Conservation (phyloP, 441 rosid genomes). For the Hypseocharis bilobata region DNA sequence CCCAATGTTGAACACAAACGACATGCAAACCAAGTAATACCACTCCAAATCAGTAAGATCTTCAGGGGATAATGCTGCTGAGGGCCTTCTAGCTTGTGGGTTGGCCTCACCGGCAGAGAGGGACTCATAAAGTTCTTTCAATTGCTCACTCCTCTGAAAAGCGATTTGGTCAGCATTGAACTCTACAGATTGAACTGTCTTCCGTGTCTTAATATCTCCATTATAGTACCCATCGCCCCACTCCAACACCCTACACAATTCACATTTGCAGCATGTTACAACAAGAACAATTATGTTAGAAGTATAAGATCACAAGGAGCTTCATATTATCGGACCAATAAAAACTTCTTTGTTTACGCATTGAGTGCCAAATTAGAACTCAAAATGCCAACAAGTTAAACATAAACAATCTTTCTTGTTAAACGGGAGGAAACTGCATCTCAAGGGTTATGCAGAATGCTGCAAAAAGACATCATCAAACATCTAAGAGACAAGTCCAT, state of each 20-base stretch:
- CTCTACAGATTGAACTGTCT: slow-evolving; percentile 73
- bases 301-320: neutral
- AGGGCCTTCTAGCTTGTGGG: slow-evolving; percentile 57
- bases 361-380: neutral
- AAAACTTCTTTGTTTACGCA: neutral
- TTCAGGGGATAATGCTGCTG: slow-evolving; percentile 82
- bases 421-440: neutral
- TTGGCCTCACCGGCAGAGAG: slow-evolving; percentile 56
- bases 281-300: neutral
- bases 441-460: neutral
- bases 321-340: slow-evolving; percentile 4
- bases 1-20: slow-evolving; percentile 66
- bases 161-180: slow-evolving; percentile 53
- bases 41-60: slow-evolving; percentile 93
- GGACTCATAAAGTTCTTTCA: slow-evolving; percentile 69
- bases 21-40: slow-evolving; percentile 96
- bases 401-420: too few species aligned
- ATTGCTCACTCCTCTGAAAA: slow-evolving; percentile 80
- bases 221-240: slow-evolving; percentile 94
- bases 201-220: slow-evolving; percentile 92
- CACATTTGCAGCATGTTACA: slow-evolving; percentile 1
- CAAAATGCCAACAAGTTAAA: neutral
- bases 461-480: neutral
- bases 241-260: slow-evolving; percentile 48
- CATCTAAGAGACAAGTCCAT: too few species aligned